Evolutionary conservation across 148 eudicot species (phyloP), one percentile per base, ranked within the genome.

Genomic region (Polygonum aviculare): DNA sequence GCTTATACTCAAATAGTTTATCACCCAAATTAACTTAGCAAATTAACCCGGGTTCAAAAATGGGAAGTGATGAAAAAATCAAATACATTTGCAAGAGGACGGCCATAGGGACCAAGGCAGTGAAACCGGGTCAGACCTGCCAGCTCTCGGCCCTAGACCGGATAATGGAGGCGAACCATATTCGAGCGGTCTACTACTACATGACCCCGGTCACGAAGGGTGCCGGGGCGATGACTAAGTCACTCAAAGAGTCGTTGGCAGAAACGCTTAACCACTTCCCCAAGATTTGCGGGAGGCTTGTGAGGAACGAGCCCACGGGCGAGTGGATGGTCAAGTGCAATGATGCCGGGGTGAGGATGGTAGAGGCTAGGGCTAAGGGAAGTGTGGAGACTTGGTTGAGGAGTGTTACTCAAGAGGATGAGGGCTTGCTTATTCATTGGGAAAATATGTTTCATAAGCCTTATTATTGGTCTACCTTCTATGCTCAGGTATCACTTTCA

Each of bases 311-410:
- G 0, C 31, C 31, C 31, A 77, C 79, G 15, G 88, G 86, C 7
- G 78, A 83, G 15, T 90, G 94, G 97, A 82, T 54, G 82, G 72
- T 92, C 75, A 90, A 87, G 40, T 90, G 91, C 73, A 92, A 92
- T 62, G 94, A 92, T 77, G 88, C 92, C 0, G 94, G 97, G 11
- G 75, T 86, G 26, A 85, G 97, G 65, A 59, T 90, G 39, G 79
- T 88, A 38, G 91, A 88, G 70, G 91, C 90, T 0, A 81, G 48
- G 69, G 90, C 84, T 38, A 86, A 80, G 39, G 97, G 97, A 11
- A 87, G 88, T 74, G 82, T 90, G 18, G 87, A 85, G 50, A 85
- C 69, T 44, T 92, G 94, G 97, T 74, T 92, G 40, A 49, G 75
- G 54, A 78, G 80, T 77, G 83, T 83, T 12, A 85, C 83, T 57